Conservation (phyloP, 345 rosid species). For the Eucalyptus polybractea region DNA sequence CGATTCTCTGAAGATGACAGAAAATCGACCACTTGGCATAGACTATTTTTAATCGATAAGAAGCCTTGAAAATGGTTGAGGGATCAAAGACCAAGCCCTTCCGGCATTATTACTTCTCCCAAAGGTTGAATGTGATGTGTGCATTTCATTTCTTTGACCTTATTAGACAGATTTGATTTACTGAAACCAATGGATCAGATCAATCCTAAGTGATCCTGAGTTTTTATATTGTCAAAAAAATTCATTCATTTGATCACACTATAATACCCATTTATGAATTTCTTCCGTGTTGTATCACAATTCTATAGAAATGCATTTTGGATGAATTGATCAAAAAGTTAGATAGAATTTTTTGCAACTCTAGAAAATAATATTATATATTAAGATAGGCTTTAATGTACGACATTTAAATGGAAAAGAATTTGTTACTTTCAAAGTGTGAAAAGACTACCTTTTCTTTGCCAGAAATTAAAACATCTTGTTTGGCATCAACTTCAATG, state of each 20-base stretch:
- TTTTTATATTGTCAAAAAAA: too few species aligned
- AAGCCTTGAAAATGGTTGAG: background rate
- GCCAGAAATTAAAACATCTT: background rate
- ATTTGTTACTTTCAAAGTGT: background rate
- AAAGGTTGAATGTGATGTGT: too few species aligned
- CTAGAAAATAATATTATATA: background rate
- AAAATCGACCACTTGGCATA: background rate
- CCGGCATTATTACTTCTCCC: too few species aligned
- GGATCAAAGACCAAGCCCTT: background rate
- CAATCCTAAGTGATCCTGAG: too few species aligned
- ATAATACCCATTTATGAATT: background rate
- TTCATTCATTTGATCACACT: accelerated
- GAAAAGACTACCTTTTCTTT: background rate
- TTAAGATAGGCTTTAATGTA: background rate
- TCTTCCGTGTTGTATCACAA: background rate
- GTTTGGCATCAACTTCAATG: background rate
- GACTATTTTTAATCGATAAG: background rate
- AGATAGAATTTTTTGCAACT: background rate
- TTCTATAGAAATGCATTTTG: background rate
- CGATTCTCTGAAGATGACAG: background rate
- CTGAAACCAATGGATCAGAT: too few species aligned
- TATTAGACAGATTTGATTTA: too few species aligned
- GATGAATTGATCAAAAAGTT: background rate
- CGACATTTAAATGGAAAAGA: background rate
- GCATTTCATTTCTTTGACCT: too few species aligned